phyloP scores from a whole-genome alignment of 1,284 basidiomycete genomes.

The Athelia psychrophila region DNA sequence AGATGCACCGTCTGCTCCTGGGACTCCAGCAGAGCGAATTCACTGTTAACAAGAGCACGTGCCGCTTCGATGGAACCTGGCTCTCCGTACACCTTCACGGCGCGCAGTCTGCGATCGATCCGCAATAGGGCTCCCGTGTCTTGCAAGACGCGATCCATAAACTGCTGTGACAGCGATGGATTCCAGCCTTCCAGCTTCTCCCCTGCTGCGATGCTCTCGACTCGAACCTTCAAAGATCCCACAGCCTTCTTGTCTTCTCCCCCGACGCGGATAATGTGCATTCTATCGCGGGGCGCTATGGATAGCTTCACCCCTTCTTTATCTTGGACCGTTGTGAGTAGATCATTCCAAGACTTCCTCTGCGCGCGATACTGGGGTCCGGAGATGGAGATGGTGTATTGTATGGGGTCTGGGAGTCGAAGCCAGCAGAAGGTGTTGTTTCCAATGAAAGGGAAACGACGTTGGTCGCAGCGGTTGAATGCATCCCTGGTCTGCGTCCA shows the following conservation, averaged over 20 bases:
- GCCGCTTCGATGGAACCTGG: neutral
- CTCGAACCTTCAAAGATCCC: neutral
- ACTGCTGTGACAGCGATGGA: neutral
- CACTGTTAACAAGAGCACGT: neutral
- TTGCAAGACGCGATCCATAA: neutral
- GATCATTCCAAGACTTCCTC: slow-evolving; percentile 41
- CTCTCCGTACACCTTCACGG: neutral
- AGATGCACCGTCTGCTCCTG: neutral
- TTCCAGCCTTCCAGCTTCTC: neutral
- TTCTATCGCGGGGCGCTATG: neutral
- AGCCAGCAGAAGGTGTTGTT: slow-evolving; percentile 27
- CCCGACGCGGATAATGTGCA: neutral
- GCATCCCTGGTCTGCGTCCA: slow-evolving; percentile 45
- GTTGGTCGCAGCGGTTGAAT: slow-evolving; percentile 26
- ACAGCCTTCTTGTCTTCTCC: neutral
- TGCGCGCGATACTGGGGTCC: slow-evolving; percentile 49
- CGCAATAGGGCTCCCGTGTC: neutral
- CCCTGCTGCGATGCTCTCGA: neutral
- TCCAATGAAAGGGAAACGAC: slow-evolving; percentile 21
- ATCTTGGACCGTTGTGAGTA: slow-evolving; percentile 31
- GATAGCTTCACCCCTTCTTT: slow-evolving; percentile 8
- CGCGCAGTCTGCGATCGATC: neutral
- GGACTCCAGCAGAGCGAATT: neutral
- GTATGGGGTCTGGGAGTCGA: slow-evolving; percentile 40
- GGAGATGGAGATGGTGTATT: slow-evolving; percentile 45